Base-by-base conservation (phyloP, 345 rosid species). In the Noccaea bulbosa region DNA sequence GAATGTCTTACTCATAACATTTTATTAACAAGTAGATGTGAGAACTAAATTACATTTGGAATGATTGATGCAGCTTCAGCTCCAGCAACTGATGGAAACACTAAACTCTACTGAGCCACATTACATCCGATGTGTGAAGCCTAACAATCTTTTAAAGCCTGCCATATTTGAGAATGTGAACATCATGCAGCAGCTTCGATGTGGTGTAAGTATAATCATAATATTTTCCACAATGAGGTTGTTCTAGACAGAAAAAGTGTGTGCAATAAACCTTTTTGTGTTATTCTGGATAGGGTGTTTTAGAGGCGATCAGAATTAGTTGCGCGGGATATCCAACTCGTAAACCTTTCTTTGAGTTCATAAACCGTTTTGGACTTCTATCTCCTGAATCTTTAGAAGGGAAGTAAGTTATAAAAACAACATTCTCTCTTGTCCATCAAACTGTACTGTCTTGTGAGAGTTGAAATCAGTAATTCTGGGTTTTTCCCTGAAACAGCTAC, bases 271-370 rank as follows among this genome's bases (percentile, higher is more conserved):
- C 37, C 37, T 34, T 33, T 33, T 35, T 7, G 6, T 37, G 40
- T 27, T 27, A 2, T 27, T 27, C 30, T 52, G 34, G 74, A 32
- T 76, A 94, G 97, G 99, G 99, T 79, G 99, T 94, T 74, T 65
- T 90, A 65, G 97, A 90, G 76, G 99, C 99, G 46, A 94, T 94
- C 72, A 85, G 97, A 83, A 94, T 94, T 73, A 94, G 99, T 71
- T 88, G 94, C 57, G 99, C 99, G 11, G 99, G 99, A 35, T 94
- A 87, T 77, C 99, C 99, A 50, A 94, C 99, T 78, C 95, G 99
- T 11, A 83, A 79, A 47, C 87, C 95, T 43, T 94, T 91, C 77
- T 94, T 89, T 46, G 97, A 94, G 83, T 94, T 94, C 78, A 61
- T 83, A n/a, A 89, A 86, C 74, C 80, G 97, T 55, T 94, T 94